phyloP scores from a whole-genome alignment of 148 eudicot species.

The Hydrangea macrophylla region DNA sequence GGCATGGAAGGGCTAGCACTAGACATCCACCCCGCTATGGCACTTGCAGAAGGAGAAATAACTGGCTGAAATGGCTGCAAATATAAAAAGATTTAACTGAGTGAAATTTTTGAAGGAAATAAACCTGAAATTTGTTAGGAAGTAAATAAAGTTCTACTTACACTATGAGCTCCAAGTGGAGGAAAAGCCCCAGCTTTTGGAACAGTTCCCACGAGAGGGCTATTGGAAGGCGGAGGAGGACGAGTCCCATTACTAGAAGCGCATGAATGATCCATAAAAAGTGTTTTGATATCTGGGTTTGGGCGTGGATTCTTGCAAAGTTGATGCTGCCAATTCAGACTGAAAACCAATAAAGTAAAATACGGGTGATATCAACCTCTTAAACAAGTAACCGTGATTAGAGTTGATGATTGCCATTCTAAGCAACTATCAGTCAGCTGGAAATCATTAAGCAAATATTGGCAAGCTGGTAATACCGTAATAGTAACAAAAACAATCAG shows the following conservation, averaged over 20 bases:
- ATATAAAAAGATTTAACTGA: background rate
- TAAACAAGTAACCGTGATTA: background rate
- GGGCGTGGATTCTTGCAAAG: slow-evolving; percentile 67
- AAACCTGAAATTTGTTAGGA: background rate
- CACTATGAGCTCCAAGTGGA: slow-evolving; percentile 50
- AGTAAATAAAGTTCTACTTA: slow-evolving; percentile 22
- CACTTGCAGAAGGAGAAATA: slow-evolving; percentile 51
- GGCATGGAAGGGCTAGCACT: slow-evolving; percentile 46
- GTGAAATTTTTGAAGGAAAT: background rate
- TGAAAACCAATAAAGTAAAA: slow-evolving; percentile 22
- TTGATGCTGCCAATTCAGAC: slow-evolving; percentile 69
- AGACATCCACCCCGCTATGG: slow-evolving; percentile 63
- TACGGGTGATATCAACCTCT: background rate
- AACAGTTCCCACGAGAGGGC: slow-evolving; percentile 42
- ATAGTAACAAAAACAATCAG: no score
- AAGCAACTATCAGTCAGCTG: background rate
- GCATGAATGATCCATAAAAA: slow-evolving; percentile 54
- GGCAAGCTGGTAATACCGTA: background rate
- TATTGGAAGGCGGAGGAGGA: slow-evolving; percentile 42
- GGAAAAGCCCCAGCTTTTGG: slow-evolving; percentile 54
- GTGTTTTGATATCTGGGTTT: slow-evolving; percentile 62
- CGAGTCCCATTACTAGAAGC: slow-evolving; percentile 48
- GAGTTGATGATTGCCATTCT: background rate
- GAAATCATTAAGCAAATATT: background rate
- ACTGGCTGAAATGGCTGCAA: slow-evolving; percentile 60